phyloP scores from a whole-genome alignment of 805 yeast species.

The Kodamaea nitidulidarum region DNA sequence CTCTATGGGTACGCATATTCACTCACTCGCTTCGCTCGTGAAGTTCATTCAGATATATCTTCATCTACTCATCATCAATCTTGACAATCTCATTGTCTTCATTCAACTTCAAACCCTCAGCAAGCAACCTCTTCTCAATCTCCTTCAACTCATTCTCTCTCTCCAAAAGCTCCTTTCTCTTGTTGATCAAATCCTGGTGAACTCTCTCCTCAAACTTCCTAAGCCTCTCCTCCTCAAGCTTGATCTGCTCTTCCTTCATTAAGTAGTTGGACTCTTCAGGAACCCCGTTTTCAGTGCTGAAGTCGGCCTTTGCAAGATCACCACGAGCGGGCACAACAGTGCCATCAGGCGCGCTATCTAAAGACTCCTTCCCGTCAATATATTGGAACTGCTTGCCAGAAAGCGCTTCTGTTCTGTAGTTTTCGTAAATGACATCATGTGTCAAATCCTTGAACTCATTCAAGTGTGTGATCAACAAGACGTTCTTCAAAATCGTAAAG shows the following conservation, averaged over 20 bases:
- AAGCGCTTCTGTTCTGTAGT: conserved; percentile 82
- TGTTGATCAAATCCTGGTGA: conserved; percentile 76
- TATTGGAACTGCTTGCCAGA: conserved; percentile 55
- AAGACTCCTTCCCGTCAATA: conserved; percentile 18
- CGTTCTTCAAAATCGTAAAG: conserved; percentile 73
- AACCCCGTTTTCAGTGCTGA: conserved; percentile 3
- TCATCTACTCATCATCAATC: conserved; percentile 16
- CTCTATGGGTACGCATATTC: too few relatives aligned
- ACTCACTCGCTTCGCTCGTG: too few relatives aligned
- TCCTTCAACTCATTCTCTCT: conserved; percentile 83
- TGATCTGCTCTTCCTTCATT: conserved; percentile 84
- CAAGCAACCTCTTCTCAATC: conserved; percentile 66
- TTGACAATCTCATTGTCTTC: conserved; percentile 35
- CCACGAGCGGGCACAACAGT: conserved; percentile 1
- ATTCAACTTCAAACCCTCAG: conserved; percentile 47
- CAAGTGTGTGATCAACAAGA: conserved; percentile 77
- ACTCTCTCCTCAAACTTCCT: conserved; percentile 84
- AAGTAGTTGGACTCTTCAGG: conserved; percentile 24
- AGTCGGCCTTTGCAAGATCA: conserved; percentile 8
- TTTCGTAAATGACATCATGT: conserved; percentile 81
- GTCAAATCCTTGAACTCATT: conserved; percentile 86
- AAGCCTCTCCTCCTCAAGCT: conserved; percentile 83
- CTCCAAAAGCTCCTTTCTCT: conserved; percentile 76
- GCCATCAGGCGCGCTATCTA: conserved; percentile 1
- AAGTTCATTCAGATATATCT: not conserved